phyloP scores from a whole-genome alignment of 2,329 filamentous ascomycete genomes.

The Diaporthe sp. region DNA sequence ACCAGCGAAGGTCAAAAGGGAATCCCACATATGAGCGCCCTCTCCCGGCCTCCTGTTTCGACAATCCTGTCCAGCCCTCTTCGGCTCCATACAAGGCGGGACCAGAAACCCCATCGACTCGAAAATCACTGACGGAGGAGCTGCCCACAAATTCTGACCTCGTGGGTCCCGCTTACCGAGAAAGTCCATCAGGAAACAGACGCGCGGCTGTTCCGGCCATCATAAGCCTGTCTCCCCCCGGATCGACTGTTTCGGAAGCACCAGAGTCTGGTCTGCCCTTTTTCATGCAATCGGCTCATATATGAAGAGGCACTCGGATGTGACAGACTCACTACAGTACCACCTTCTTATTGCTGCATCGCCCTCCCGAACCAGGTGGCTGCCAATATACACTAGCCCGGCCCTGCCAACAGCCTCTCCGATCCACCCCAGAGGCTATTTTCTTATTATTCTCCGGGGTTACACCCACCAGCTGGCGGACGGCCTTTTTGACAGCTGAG shows the following conservation, averaged over 20 bases:
- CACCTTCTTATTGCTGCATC: neutral
- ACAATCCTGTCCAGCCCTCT: constrained; percentile 9
- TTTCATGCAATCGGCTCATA: constrained; percentile 7
- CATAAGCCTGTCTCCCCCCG: neutral
- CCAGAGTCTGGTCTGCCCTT: constrained; percentile 6
- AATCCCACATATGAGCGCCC: constrained; percentile 39
- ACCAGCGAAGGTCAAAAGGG: constrained; percentile 20
- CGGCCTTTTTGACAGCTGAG: constrained; percentile 18
- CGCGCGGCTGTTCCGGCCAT: constrained; percentile 37
- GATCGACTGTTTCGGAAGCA: constrained; percentile 30
- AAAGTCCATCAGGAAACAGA: constrained; percentile 31
- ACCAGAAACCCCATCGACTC: neutral
- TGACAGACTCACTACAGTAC: neutral
- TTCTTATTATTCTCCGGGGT: constrained; percentile 26
- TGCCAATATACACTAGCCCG: constrained; percentile 25
- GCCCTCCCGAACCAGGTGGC: constrained; percentile 17
- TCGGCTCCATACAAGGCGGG: constrained; percentile 12
- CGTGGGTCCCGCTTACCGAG: neutral
- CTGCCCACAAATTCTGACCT: neutral
- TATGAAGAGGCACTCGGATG: constrained; percentile 22
- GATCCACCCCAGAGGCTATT: constrained; percentile 13
- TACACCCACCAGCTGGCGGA: constrained; percentile 37
- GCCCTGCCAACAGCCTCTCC: constrained; percentile 19
- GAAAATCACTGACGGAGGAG: neutral
- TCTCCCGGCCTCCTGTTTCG: constrained; percentile 32